Conservation (phyloP, 2,329 filamentous ascomycete species). For the Emergomyces orientalis region DNA sequence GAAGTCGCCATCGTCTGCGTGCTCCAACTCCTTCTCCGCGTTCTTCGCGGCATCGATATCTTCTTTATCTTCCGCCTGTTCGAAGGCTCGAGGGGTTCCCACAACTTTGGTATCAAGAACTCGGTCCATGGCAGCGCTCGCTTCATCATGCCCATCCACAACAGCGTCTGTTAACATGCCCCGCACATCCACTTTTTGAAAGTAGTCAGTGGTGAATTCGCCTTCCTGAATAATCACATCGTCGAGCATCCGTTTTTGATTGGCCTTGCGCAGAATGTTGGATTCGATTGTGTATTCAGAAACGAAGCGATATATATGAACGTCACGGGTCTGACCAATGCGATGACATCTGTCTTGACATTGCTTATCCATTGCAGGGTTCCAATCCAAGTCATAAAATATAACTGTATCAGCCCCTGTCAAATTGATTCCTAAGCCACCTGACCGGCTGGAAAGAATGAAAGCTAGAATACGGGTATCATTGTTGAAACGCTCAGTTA, state of each 20-base stretch:
- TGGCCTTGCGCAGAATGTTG: slow-evolving; percentile 92
- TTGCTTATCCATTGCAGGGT: slow-evolving; percentile 98
- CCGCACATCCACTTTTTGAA: slow-evolving; percentile 63
- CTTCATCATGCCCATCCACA: slow-evolving; percentile 59
- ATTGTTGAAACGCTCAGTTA: slow-evolving; percentile 94
- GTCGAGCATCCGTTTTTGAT: slow-evolving; percentile 95
- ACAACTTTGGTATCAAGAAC: slow-evolving; percentile 63
- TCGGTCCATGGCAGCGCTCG: slow-evolving; percentile 74
- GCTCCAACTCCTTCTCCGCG: slow-evolving; percentile 77
- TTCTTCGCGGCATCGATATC: slow-evolving; percentile 80
- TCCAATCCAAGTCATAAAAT: slow-evolving; percentile 99
- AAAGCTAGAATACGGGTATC: slow-evolving; percentile 88
- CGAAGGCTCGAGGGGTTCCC: slow-evolving; percentile 62
- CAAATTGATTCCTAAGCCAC: slow-evolving; percentile 89
- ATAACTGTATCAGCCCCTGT: slow-evolving; percentile 96
- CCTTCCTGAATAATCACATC: slow-evolving; percentile 98
- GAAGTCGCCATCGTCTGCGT: slow-evolving; percentile 78
- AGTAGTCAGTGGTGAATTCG: slow-evolving; percentile 94
- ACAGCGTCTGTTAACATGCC: slow-evolving; percentile 50
- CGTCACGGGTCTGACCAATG: slow-evolving; percentile 93
- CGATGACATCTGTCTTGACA: slow-evolving; percentile 96
- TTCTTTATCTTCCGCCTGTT: slow-evolving; percentile 84
- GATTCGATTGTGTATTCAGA: slow-evolving; percentile 94
- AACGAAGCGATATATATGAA: slow-evolving; percentile 92
- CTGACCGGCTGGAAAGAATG: slow-evolving; percentile 88